Evolutionary conservation across 305 asterid genomes (phyloP).

Genomic region (Fraxinus paxiana): DNA sequence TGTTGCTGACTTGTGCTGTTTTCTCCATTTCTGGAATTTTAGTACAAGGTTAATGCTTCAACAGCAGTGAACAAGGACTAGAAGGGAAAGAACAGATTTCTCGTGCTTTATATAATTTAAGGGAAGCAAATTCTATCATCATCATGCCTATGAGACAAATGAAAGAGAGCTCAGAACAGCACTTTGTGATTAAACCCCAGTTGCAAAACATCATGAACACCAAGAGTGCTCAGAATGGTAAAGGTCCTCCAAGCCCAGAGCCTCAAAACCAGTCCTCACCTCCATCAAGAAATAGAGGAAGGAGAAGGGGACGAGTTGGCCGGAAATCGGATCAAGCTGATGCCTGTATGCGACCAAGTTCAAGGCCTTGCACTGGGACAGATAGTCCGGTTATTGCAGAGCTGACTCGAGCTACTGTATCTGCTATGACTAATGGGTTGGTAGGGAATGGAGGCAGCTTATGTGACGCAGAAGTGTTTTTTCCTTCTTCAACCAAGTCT

Average conservation of each 20-base stretch:
- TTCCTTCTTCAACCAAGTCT: conserved; percentile 72
- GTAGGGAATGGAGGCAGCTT: conserved; percentile 26
- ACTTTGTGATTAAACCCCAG: conserved; percentile 64
- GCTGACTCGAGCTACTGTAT: conserved; percentile 30
- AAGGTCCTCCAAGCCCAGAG: conserved; percentile 56
- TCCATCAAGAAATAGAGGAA: conserved; percentile 63
- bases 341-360: conserved; percentile 67
- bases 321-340: conserved; percentile 87
- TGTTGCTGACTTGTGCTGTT: conserved; percentile 48
- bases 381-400: conserved; percentile 43
- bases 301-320: conserved; percentile 82
- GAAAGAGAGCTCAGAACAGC: conserved; percentile 71
- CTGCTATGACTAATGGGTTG: conserved; percentile 27
- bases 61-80: conserved; percentile 30
- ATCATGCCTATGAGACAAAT: conserved; percentile 84
- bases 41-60: conserved; percentile 53
- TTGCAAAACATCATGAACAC: conserved; percentile 44
- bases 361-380: conserved; percentile 79
- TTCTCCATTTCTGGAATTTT: conserved; percentile 41
- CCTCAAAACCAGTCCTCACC: conserved; percentile 54
- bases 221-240: conserved; percentile 53
- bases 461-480: conserved; percentile 37
- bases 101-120: conserved; percentile 6
- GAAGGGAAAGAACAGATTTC: conserved; percentile 20
- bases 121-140: conserved; percentile 18